Conservation (phyloP, 176 grass and related monocot species). For the Pontederia crassipes region DNA sequence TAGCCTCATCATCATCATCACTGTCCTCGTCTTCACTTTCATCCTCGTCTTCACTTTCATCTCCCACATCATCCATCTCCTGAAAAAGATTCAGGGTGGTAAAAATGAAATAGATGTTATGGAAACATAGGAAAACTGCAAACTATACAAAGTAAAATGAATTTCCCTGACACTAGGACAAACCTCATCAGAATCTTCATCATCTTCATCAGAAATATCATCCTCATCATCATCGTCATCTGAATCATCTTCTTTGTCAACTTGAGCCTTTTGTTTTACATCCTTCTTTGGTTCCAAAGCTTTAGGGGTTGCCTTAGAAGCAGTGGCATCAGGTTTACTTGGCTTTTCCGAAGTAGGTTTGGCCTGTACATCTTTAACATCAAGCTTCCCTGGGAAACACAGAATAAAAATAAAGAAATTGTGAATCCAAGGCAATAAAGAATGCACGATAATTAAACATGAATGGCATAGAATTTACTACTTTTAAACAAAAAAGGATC, state of each 20-base stretch:
- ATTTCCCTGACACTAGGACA: neutral
- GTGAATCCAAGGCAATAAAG: neutral
- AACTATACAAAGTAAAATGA: neutral
- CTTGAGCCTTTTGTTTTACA: constrained; percentile 20
- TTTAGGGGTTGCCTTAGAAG: constrained; percentile 26
- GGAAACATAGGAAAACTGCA: too few relatives aligned
- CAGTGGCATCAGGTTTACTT: constrained; percentile 14
- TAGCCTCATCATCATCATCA: constrained; percentile 55
- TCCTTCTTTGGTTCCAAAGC: constrained; percentile 18
- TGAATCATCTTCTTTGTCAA: constrained; percentile 21
- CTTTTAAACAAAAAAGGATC: too few relatives aligned
- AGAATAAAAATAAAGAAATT: neutral
- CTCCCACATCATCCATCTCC: constrained; percentile 17
- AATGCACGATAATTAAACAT: neutral
- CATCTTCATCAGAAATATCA: constrained; percentile 10
- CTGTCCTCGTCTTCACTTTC: constrained; percentile 26
- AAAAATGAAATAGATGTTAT: neutral
- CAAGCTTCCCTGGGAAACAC: constrained; percentile 32
- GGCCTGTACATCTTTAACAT: constrained; percentile 24
- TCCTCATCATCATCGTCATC: constrained; percentile 37
- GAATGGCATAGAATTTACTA: neutral
- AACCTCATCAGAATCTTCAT: constrained; percentile 18
- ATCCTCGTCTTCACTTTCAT: constrained; percentile 1
- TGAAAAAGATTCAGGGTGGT: neutral
- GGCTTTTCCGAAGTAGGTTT: constrained; percentile 20